Conservation (phyloP, 2,329 filamentous ascomycete species). For the Pseudodiploospora longispora region DNA sequence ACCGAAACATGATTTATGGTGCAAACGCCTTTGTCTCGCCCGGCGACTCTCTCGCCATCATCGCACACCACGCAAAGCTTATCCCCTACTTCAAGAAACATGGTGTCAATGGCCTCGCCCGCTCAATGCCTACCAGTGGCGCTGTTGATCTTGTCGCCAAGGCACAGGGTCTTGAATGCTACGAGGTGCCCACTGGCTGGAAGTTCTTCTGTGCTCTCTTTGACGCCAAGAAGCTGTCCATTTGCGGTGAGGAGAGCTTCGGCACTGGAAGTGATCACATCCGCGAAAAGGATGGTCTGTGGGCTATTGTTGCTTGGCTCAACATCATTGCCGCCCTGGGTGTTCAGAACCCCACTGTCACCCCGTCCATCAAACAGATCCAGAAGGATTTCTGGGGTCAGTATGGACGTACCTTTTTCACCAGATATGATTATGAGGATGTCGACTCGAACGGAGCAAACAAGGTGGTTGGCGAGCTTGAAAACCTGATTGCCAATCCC, state of each 20-base stretch:
- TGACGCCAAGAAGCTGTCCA: slow-evolving; percentile 90
- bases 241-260: slow-evolving; percentile 97
- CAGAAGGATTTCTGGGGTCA: slow-evolving; percentile 95
- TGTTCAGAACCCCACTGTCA: slow-evolving; percentile 67
- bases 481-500: slow-evolving; percentile 65
- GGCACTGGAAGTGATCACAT: slow-evolving; percentile 98
- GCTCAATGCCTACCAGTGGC: slow-evolving; percentile 95
- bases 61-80: slow-evolving; percentile 89
- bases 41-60: slow-evolving; percentile 95
- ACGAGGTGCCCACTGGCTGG: slow-evolving; percentile 98
- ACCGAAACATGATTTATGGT: slow-evolving; percentile 99
- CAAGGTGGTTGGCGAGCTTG: slow-evolving; percentile 78
- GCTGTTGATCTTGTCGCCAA: slow-evolving; percentile 94
- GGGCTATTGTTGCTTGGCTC: slow-evolving; percentile 95
- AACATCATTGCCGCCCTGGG: slow-evolving; percentile 97
- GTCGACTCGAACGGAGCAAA: slow-evolving; percentile 85
- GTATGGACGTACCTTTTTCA: slow-evolving; percentile 98
- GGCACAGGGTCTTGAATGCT: slow-evolving; percentile 82
- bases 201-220: slow-evolving; percentile 98
- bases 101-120: slow-evolving; percentile 88
- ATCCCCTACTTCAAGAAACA: slow-evolving; percentile 99
- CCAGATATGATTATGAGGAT: slow-evolving; percentile 95
- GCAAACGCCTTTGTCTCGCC: slow-evolving; percentile 94
- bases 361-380: slow-evolving; percentile 89
- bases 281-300: slow-evolving; percentile 96